A percentile compares a stretch with the other conserved stretches of the same genome.
Evolutionary conservation across 768 basidiomycete species (phyloP).

Genomic region (Hericium coralloides): DNA sequence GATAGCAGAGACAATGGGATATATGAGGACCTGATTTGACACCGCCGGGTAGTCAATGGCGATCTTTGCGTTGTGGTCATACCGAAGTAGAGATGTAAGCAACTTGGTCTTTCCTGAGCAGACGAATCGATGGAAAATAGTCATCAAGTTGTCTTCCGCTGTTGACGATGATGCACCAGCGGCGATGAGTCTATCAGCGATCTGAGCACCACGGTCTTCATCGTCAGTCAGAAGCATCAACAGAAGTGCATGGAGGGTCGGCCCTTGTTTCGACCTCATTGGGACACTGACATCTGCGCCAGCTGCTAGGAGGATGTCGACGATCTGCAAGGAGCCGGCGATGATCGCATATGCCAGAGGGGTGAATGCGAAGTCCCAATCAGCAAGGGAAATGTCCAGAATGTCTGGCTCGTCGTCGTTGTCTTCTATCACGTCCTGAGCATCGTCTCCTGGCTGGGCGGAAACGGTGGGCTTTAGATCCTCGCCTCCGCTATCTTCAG

Average conservation of each 20-base stretch:
- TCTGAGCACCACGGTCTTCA: conserved; percentile 15
- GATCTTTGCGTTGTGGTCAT: conserved; percentile 23
- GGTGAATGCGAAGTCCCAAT: conserved; percentile 53
- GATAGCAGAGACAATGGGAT: conserved; percentile 23
- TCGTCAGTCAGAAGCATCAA: conserved; percentile 19
- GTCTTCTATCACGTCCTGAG: conserved; percentile 34
- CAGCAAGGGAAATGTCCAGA: conserved; percentile 41
- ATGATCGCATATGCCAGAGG: conserved; percentile 44
- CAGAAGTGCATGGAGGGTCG: conserved; percentile 19
- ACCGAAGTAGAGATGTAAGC: conserved; percentile 17
- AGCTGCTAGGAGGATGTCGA: conserved; percentile 37
- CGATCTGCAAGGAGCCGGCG: conserved; percentile 32
- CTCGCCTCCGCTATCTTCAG: conserved; percentile 5
- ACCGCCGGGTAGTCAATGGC: conserved; percentile 20
- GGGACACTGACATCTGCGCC: conserved; percentile 36
- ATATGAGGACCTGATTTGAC: conserved; percentile 2
- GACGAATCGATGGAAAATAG: conserved; percentile 25
- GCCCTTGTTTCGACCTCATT: conserved; percentile 18
- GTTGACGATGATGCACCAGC: conserved; percentile 21
- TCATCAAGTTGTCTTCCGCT: conserved; percentile 20
- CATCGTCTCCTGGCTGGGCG: no score
- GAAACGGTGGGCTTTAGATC: conserved; percentile 5
- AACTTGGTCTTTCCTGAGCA: conserved; percentile 15
- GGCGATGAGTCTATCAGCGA: conserved; percentile 21
- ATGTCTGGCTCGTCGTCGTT: conserved; percentile 42